Evolutionary conservation across 805 yeast species (phyloP), one percentile per base, ranked within the genome.

Genomic region (Suhomyces sp.): DNA sequence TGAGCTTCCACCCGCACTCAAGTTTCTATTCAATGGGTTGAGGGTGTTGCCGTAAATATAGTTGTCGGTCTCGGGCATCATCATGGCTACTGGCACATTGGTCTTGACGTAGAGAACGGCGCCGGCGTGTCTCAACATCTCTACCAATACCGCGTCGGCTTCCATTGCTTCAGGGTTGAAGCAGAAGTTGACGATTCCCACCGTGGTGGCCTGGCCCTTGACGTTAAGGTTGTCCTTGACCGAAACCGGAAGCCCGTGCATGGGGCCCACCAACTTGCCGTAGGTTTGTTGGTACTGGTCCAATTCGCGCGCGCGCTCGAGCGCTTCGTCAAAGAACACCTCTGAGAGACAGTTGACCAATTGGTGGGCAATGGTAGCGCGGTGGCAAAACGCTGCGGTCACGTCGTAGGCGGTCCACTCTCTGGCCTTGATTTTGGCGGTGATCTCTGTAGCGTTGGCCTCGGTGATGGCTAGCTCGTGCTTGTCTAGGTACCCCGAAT

Each of bases 361-460:
- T 58, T 84, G 87, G 55, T 83, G 86, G 0, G 84, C 84, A 19
- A 82, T 66, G 3, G 83, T 76, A 3, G 87, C 82, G 45, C 88
- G 66, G 60, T 84, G 84, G 54, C 83, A 77, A 63, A 79, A 84
- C 1, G 88, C 87, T 9, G 65, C 66, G 1, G 81, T 69, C 2
- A 84, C 84, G 45, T 78, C 74, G 0, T 67, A 63, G 0, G 86
- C 62, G 2, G 75, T 65, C 66, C 73, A 71, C 52, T 70, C 47
- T 38, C 40, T 40, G 42, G 44, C 40, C 41, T 63, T 67, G 53
- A 76, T 69, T 29, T 69, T 68, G 4, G 50, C 54, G 7, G 70
- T 54, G 41, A 75, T 59, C 31, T 57, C 57, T 15, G 53, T 47
- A 5, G 72, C 74, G 22, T 63, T 53, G 8, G 72, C 52, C 9